A percentile compares a stretch with the other conserved stretches of the same genome.
Evolutionary conservation across 163 green algal species (phyloP).

Genomic region (Prototheca wickerhamii): DNA sequence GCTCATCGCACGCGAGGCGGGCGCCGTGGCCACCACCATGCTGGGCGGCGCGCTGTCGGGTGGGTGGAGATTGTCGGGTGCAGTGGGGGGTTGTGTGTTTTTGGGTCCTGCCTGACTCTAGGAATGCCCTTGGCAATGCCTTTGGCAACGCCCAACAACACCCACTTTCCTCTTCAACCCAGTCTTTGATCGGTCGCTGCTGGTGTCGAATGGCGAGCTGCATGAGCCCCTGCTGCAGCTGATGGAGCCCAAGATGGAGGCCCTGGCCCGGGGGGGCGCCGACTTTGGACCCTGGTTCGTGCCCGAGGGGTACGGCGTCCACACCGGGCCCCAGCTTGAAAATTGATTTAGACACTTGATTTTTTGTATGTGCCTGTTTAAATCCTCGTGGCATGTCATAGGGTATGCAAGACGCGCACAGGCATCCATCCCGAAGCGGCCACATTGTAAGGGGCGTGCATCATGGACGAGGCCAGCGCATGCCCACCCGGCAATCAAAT

Average conservation of each 20-base stretch:
- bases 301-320: constrained; percentile 23
- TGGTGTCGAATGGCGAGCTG: constrained; percentile 55
- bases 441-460: too few species aligned
- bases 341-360: too few species aligned
- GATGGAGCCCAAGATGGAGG: constrained; percentile 19
- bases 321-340: constrained; percentile 27
- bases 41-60: constrained; percentile 53
- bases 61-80: not conserved
- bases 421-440: too few species aligned
- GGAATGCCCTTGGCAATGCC: not conserved
- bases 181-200: constrained; percentile 65
- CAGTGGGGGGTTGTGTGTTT: not conserved
- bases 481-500: too few species aligned
- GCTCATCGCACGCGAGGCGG: constrained; percentile 70
- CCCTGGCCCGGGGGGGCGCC: not conserved
- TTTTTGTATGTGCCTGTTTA: too few species aligned
- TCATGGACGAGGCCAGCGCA: too few species aligned
- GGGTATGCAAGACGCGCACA: too few species aligned
- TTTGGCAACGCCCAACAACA: not conserved
- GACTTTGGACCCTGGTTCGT: constrained; percentile 15
- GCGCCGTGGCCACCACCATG: constrained; percentile 68
- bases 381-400: too few species aligned
- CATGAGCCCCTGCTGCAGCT: constrained; percentile 44
- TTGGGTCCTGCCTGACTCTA: not conserved
- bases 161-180: constrained; percentile 10